Evolutionary conservation across 2,329 filamentous ascomycete species (phyloP).

Genomic region (Clarireedia homoeocarpa): DNA sequence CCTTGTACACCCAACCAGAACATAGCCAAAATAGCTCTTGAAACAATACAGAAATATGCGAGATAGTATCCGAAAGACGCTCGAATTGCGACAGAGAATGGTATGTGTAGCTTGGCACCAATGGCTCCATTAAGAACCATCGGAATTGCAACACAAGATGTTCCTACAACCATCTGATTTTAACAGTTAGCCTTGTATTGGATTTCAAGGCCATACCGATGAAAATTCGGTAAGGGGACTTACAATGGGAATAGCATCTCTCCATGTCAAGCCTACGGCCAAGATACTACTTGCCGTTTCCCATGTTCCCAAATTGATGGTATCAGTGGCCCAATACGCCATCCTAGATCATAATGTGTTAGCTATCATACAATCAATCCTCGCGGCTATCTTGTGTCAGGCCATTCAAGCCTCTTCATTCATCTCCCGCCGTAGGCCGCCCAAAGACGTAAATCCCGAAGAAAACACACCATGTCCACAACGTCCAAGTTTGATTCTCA

Average conservation of each 20-base stretch:
- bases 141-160: conserved; percentile 48
- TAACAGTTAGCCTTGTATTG: not conserved
- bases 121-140: conserved; percentile 41
- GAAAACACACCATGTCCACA: conserved; percentile 29
- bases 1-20: conserved; percentile 60
- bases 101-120: conserved; percentile 39
- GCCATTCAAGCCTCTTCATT: not conserved
- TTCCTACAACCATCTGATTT: conserved; percentile 47
- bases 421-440: not conserved
- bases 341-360: conserved; percentile 17
- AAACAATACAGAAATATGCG: conserved; percentile 34
- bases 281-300: conserved; percentile 43
- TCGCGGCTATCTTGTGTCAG: not conserved
- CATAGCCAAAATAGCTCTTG: conserved; percentile 38
- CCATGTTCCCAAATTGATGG: conserved; percentile 39
- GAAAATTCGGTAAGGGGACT: conserved; percentile 15
- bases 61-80: conserved; percentile 41
- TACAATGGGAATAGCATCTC: conserved; percentile 41
- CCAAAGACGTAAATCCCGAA: not conserved
- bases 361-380: not conserved
- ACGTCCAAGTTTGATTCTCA: conserved; percentile 27
- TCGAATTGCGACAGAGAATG: conserved; percentile 39
- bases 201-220: not conserved
- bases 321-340: conserved; percentile 35
- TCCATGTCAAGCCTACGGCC: conserved; percentile 45